Evolutionary conservation across 1,284 basidiomycete species (phyloP), one percentile per base, ranked within the genome.

Genomic region (Golubevia sp.): DNA sequence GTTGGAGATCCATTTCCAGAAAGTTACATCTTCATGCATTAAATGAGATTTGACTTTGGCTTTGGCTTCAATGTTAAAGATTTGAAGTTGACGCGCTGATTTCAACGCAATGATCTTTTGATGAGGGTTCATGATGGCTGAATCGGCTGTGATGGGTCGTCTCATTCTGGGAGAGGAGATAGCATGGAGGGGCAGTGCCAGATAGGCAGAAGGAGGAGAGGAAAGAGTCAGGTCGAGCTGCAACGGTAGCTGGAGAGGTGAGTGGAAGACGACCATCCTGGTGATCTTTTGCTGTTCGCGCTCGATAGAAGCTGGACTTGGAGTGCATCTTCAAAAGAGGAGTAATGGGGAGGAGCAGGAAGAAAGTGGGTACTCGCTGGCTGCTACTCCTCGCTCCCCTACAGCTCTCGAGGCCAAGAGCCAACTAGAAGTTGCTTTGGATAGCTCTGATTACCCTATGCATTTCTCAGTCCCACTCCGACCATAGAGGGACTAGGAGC

Each of bases 1-100:
- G 73, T 93, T 90, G 64, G 90, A 92, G 64, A 98, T 90, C 97
- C 97, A 99, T 84, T 96, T 97, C 97, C 97, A 99, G 86, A 97
- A 99, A 50, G 92, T 90, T 66, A 99, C 89, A 79, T 99, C 97
- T 84, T 98, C 94, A 83, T 90, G 91, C 87, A 92, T 95, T 64
- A 91, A 87, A 84, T 99, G 94, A 24, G 95, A 94, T 84, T 97
- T 97, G 84, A 99, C 92, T 86, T 99, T 99, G 83, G 90, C 87
- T 97, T 99, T 55, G 90, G 92, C 80, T 93, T 79, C 95, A 72
- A 99, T 94, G 85, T 99, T 97, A 88, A 99, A 99, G 70, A 99
- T 90, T 86, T 99, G 97, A 48, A 99, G 88, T 77, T 96, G 97
- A 82, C 67, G 87, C 87, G 79, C 86, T 85, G 82, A 85, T 87